A percentile compares a stretch with the other conserved stretches of the same genome.
Conservation (phyloP, 1,284 basidiomycete genomes). For the Mycena sp. region DNA sequence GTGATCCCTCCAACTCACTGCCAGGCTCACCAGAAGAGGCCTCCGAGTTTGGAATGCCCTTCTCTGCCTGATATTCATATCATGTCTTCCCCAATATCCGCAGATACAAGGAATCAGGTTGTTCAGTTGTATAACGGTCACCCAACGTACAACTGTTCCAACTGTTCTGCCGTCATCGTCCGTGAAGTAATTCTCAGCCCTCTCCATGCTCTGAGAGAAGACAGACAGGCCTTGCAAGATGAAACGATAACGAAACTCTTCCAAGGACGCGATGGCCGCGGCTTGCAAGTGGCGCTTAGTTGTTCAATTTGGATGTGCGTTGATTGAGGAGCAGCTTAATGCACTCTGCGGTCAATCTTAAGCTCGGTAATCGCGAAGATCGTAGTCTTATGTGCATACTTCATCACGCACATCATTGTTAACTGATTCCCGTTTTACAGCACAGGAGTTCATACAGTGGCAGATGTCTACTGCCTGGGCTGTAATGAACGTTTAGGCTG, state of each 20-base stretch:
- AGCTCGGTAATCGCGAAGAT: slow-evolving; percentile 79
- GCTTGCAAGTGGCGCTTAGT: slow-evolving; percentile 64
- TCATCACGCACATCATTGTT: not conserved
- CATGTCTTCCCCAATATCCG: slow-evolving; percentile 20
- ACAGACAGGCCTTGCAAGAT: slow-evolving; percentile 76
- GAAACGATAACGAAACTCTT: slow-evolving; percentile 89
- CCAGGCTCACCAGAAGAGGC: no score
- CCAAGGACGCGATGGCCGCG: slow-evolving; percentile 85
- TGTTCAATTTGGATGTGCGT: slow-evolving; percentile 4
- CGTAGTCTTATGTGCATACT: slow-evolving; percentile 72
- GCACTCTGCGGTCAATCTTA: slow-evolving; percentile 81
- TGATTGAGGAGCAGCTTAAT: slow-evolving; percentile 63
- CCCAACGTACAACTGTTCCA: slow-evolving; percentile 69
- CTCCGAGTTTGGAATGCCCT: no score
- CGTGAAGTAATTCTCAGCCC: slow-evolving; percentile 32
- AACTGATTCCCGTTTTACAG: slow-evolving; percentile 45
- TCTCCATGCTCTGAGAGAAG: not conserved
- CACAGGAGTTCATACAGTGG: slow-evolving; percentile 86
- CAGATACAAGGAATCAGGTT: slow-evolving; percentile 62
- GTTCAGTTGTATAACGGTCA: slow-evolving; percentile 64
- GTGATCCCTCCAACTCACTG: no score
- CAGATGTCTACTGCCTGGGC: slow-evolving; percentile 81
- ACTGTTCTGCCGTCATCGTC: slow-evolving; percentile 74
- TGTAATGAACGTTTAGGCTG: slow-evolving; percentile 85
- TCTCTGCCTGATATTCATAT: not conserved